Percentiles rank a stretch among this genome's conserved stretches.
Conservation (phyloP, 345 rosid genomes). For the Rhizophora mangle region DNA sequence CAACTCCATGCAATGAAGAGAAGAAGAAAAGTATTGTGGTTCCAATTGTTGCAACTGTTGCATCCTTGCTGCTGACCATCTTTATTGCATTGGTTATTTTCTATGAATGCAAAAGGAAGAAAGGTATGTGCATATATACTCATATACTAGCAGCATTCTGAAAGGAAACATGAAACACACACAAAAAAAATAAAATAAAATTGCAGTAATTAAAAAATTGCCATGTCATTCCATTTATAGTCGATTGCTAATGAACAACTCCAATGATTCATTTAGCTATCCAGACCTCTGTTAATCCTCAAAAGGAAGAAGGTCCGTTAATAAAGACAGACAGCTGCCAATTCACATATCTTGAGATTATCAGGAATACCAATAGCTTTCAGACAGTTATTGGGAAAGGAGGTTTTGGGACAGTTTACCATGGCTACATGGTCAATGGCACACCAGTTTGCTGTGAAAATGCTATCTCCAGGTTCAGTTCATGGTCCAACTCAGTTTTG, state of each 20-base stretch:
- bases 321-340: constrained; percentile 14
- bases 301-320: constrained; percentile 4
- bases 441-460: constrained; percentile 36
- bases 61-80: constrained; percentile 21
- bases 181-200: no score
- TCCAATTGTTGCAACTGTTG: constrained; percentile 34
- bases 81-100: constrained; percentile 22
- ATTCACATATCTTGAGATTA: constrained; percentile 25
- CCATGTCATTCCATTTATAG: no score
- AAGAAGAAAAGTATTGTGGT: constrained; percentile 32
- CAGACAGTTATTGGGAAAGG: constrained; percentile 34
- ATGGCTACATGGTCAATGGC: constrained; percentile 27
- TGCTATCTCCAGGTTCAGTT: constrained; percentile 30
- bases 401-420: constrained; percentile 36
- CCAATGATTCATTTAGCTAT: not conserved
- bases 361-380: constrained; percentile 33
- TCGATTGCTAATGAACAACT: not conserved
- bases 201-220: no score
- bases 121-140: constrained; percentile 7
- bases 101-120: constrained; percentile 26
- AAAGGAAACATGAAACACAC: no score
- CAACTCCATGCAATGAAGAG: constrained; percentile 33
- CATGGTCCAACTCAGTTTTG: constrained; percentile 26
- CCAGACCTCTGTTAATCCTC: not conserved
- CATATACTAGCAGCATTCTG: no score